A percentile compares a stretch with the other conserved stretches of the same genome.
These are phyloP conservation scores for Pterulicium gracile DNA, from an alignment of 1,284 basidiomycete species.

Conservation along the genomic window DNA sequence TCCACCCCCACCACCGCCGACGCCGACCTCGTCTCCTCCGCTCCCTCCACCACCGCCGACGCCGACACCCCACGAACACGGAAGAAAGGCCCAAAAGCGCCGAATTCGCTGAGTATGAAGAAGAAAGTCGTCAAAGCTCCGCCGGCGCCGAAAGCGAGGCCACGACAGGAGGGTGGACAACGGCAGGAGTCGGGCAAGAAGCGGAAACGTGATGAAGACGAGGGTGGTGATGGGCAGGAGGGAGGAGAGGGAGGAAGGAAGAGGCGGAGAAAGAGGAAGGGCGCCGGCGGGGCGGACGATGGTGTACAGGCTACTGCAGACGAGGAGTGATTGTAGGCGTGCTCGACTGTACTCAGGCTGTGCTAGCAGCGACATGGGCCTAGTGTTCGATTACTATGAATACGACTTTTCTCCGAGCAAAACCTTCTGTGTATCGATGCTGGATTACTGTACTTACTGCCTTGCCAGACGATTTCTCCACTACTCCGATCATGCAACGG, in stretches of 20 bases:
- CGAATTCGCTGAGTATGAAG: conserved; percentile 89
- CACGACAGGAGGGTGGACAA: not conserved
- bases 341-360: too few relatives aligned
- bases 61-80: conserved; percentile 29
- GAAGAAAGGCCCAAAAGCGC: conserved; percentile 69
- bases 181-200: conserved; percentile 17
- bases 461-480: too few relatives aligned
- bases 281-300: too few relatives aligned
- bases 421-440: too few relatives aligned
- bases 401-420: too few relatives aligned
- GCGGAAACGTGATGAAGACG: conserved; percentile 11
- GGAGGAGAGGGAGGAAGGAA: conserved; percentile 14
- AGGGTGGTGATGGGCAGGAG: not conserved
- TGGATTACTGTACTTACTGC: too few relatives aligned
- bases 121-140: conserved; percentile 50
- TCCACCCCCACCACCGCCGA: conserved; percentile 37
- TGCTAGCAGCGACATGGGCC: too few relatives aligned
- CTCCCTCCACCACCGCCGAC: not conserved
- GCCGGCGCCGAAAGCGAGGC: conserved; percentile 7
- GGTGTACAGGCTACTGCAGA: too few relatives aligned
- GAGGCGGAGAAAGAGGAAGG: conserved; percentile 24
- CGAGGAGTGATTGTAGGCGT: too few relatives aligned
- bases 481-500: too few relatives aligned
- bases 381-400: too few relatives aligned
- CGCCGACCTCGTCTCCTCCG: conserved; percentile 25